Evolutionary conservation across 2,329 filamentous ascomycete genomes (phyloP), one percentile per base, ranked within the genome.

Genomic region (Apiospora saccharicola): DNA sequence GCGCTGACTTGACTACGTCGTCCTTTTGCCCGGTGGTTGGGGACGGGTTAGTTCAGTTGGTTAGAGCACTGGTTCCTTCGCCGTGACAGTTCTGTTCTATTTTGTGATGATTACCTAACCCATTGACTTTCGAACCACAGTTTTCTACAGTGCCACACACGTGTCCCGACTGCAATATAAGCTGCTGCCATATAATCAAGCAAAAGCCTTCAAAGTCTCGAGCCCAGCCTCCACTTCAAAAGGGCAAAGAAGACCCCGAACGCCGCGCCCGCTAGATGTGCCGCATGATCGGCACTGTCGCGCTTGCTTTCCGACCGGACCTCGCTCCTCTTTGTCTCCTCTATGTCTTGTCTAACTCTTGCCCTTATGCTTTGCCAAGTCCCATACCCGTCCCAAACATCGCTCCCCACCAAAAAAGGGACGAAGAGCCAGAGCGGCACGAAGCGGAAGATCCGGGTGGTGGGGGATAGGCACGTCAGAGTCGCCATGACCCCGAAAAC

Each of bases 31-130:
- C 26, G 26, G 26, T 30, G 2, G 26, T 30, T n/a, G n/a, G n/a
- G 26, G 26, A 44, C 73, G 75, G 6, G 78, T 64, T 30, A 4
- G 26, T 30, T 30, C 26, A 30, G 26, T 30, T 30, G 26, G 26
- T 30, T 30, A 30, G 26, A 41, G 71, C 68, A 24, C 75, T 47
- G 46, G 46, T 44, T 4, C 13, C 43, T 16, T 44, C 43, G 43
- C 13, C 43, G 43, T 12, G 43, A 12, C 13, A 44, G 43, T 44
- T 30, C 26, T 30, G 26, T 30, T 30, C 26, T 30, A 30, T 30
- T 30, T 2, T 30, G 26, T 30, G 26, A 30, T 30, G 26, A 30
- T 30, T 30, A 30, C 26, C 26, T 30, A 30, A 30, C 26, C 26
- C 26, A 30, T 30, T 30, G 26, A 30, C 26, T 30, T 30, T 30